These are phyloP conservation scores for Posidonia oceanica DNA, from an alignment of 116 monocot species.

Conservation along the genomic window DNA sequence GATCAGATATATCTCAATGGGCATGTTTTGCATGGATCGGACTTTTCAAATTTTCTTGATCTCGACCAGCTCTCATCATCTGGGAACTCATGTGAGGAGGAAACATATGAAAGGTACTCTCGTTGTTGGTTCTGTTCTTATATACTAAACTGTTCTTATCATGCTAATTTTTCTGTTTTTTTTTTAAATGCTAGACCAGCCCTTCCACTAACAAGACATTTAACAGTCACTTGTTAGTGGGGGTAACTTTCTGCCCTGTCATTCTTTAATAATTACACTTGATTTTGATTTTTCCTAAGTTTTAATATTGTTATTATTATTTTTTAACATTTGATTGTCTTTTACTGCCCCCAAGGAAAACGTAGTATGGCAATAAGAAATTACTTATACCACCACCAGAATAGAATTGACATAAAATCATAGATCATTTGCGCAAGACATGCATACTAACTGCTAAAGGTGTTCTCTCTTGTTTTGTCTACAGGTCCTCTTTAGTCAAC, in stretches of 20 bases:
- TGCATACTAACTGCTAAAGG: background rate
- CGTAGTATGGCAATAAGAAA: too few relatives aligned
- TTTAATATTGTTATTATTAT: too few relatives aligned
- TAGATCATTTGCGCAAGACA: too few relatives aligned
- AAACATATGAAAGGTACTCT: slow-evolving; percentile 35
- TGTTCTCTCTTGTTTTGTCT: background rate
- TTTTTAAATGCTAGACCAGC: background rate
- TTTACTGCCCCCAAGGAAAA: too few relatives aligned
- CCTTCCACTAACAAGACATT: background rate
- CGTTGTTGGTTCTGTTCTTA: background rate
- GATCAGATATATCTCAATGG: slow-evolving; percentile 26
- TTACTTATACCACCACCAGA: too few relatives aligned
- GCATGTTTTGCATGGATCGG: slow-evolving; percentile 23
- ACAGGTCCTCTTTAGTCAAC: slow-evolving; percentile 25
- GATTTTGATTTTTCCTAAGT: background rate
- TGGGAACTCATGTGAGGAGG: slow-evolving; percentile 50
- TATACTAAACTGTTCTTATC: background rate
- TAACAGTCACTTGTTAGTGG: background rate
- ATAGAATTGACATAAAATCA: too few relatives aligned
- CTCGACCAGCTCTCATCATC: slow-evolving; percentile 60
- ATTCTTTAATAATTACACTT: background rate
- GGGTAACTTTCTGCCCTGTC: background rate
- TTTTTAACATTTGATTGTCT: too few relatives aligned
- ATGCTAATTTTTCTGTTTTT: background rate
- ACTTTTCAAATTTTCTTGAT: slow-evolving; percentile 72